phyloP scores from a whole-genome alignment of 1,284 basidiomycete genomes.

The Pseudomicrostroma phylloplanum region DNA sequence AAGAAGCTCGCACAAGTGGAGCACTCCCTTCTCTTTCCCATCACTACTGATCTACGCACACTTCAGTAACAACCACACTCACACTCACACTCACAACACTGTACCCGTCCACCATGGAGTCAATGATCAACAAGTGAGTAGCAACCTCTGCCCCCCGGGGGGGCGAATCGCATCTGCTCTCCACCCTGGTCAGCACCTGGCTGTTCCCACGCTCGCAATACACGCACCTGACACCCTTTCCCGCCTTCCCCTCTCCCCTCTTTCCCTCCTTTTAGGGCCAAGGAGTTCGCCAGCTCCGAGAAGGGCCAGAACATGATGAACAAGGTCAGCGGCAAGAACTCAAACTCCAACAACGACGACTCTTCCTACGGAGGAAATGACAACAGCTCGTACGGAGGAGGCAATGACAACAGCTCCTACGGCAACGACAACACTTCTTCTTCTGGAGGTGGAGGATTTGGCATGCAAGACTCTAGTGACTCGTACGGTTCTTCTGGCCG shows the following conservation, averaged over 20 bases:
- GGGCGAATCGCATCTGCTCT: background rate
- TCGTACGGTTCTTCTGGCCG: conserved; percentile 2
- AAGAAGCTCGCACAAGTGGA: too few relatives aligned
- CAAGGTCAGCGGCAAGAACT: background rate
- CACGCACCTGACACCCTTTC: background rate
- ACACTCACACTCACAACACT: background rate
- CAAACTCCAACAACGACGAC: conserved; percentile 2
- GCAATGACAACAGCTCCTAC: background rate
- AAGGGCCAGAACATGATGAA: conserved; percentile 7
- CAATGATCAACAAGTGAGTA: conserved; percentile 13
- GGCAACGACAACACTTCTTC: background rate
- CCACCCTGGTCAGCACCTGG: background rate
- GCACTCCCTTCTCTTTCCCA: background rate
- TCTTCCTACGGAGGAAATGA: conserved; percentile 9
- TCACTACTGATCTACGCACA: background rate
- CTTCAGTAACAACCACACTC: background rate
- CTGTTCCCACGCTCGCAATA: background rate
- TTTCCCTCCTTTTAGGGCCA: conserved; percentile 5
- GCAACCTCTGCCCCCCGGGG: background rate
- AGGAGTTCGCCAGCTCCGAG: conserved; percentile 10
- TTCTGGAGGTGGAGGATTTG: background rate
- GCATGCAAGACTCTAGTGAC: background rate
- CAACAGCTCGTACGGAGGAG: conserved; percentile 8
- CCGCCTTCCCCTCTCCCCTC: background rate
- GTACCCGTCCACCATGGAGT: conserved; percentile 3